Base-by-base conservation (phyloP, 1,139 yeast genomes). In the Scheffersomyces titani region DNA sequence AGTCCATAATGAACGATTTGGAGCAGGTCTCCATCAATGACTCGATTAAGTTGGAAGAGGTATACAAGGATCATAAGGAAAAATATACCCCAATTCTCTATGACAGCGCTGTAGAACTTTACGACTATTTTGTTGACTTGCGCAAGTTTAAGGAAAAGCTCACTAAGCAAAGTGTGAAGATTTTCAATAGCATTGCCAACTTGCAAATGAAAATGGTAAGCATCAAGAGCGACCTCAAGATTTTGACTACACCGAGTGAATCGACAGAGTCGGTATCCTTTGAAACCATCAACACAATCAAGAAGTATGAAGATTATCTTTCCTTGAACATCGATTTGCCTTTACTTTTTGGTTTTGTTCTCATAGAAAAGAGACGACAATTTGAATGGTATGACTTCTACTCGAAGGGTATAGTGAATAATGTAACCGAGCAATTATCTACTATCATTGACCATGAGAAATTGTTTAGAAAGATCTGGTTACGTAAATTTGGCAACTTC, bases 261-360 rank as follows among this genome's bases (percentile, higher is more conserved):
- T 44, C 20, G 13, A 50, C 13, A 52, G 61, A 57, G 36, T 13
- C 48, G 11, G 54, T 70, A 4, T 63, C 71, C 0, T 68, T 61
- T 58, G 63, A 74, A 22, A 67, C 70, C 0, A 69, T 79, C 20
- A 62, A 67, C 24, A 59, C 62, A 22, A 73, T 80, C 49, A 79
- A 81, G 57, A 68, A 67, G 3, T 65, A 73, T 18, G 88, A 84
- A 64, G 77, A 83, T 52, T 74, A 75, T 55, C 68, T 85, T 16
- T 80, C 87, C 0, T 66, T 82, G 18, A 87, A 91, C 1, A 81
- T 87, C 19, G 97, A 92, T 67, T 70, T 92, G 53, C 98, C 98
- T 0, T 73, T 91, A 48, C 73, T 92, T 1, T 91, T 90, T 68
- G 98, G 98, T 1, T 82, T 90, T 36, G 80, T 87, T 68, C 68